Base-by-base conservation (phyloP, 208 protist genomes). In the Jaenimonas drosophilae region DNA sequence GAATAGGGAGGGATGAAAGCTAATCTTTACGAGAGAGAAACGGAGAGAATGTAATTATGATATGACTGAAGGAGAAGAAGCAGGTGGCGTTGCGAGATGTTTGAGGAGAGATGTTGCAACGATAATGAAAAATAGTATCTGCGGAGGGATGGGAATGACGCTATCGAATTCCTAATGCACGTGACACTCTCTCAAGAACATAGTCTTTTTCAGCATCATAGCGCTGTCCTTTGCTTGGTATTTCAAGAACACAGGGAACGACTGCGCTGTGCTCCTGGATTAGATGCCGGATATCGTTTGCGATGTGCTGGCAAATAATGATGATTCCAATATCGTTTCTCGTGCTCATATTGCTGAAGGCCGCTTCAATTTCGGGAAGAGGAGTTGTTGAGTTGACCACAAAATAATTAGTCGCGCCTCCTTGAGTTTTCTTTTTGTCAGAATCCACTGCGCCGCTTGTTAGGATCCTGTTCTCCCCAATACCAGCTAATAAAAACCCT, bases 131-230 rank as follows among this genome's bases (percentile, higher is more conserved):
- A n/a, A 21, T 20, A 7, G 31, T 11, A 9, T 14, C 7, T 33
- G 21, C 11, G 40, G n/a, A n/a, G n/a, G n/a, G n/a, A 26, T 30
- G 49, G 2, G 19, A 26, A 16, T 11, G 36, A 43, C 46, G 26
- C 54, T 63, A 78, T n/a, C 73, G 63, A 32, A 86, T 71, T 45
- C 86, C 74, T 27, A 91, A 50, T 12, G 74, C 54, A 45, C 70
- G 71, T 31, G 69, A 84, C 11, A 97, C 81, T 57, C 94, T 96
- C 14, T 81, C 61, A 36, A 98, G 71, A 39, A 98, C 79, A 39
- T 76, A 89, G 53, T 98, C 96, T 57, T 98, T 96, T n/a, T 82
- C 76, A 36, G 83, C 73, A 54, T 98, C 95, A 54, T 98, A 98
- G 23, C 94, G 84, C 45, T 85, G 60, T n/a, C 96, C 91, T 58